Percentiles rank a stretch among this genome's conserved stretches.
Conservation (phyloP, 2,329 filamentous ascomycete genomes). For the Phaeosphaeriaceae sp. region DNA sequence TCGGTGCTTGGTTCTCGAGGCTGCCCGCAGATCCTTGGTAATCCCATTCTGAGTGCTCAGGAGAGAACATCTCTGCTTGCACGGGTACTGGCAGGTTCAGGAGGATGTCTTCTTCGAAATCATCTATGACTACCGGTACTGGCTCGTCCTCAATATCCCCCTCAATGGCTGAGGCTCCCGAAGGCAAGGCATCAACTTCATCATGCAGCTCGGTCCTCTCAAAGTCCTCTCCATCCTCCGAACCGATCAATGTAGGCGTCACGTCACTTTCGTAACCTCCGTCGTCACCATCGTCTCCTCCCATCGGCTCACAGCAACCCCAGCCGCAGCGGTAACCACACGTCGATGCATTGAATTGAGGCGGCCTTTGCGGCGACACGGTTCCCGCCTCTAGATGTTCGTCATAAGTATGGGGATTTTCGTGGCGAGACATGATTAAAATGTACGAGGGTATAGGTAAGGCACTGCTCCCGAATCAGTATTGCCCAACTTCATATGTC, state of each 20-base stretch:
- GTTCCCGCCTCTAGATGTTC: constrained; percentile 2
- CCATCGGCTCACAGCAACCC: constrained; percentile 20
- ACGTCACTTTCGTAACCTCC: constrained; percentile 11
- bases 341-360: constrained; percentile 29
- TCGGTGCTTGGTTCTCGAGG: constrained; percentile 8
- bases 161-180: no score
- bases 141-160: not conserved
- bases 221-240: constrained; percentile 7
- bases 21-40: constrained; percentile 8
- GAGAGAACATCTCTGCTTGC: not conserved
- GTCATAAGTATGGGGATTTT: not conserved
- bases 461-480: not conserved
- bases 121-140: not conserved
- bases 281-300: constrained; percentile 18
- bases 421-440: not conserved
- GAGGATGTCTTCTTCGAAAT: not conserved
- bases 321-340: constrained; percentile 34
- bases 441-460: not conserved
- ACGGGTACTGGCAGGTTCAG: not conserved
- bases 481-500: no score
- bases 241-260: constrained; percentile 7
- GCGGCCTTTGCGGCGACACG: constrained; percentile 18
- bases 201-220: not conserved
- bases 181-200: not conserved
- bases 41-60: not conserved